phyloP scores from a whole-genome alignment of 805 yeast genomes.

The Candida khao-thaluensis region DNA sequence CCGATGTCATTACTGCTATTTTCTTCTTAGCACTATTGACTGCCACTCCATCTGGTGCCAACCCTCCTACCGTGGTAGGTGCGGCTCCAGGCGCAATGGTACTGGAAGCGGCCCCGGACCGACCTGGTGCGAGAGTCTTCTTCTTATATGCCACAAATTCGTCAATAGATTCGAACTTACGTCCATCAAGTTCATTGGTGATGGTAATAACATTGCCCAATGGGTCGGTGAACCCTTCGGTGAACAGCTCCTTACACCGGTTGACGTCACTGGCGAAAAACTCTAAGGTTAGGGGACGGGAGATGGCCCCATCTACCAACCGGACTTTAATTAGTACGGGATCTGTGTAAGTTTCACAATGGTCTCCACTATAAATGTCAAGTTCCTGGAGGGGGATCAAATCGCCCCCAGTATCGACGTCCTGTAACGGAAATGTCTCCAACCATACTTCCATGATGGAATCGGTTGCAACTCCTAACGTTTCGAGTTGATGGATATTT shows the following conservation, averaged over 20 bases:
- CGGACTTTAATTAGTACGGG: conserved; percentile 38
- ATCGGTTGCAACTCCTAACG: conserved; percentile 59
- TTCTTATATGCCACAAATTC: conserved; percentile 12
- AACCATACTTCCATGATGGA: conserved; percentile 73
- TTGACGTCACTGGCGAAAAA: conserved; percentile 34
- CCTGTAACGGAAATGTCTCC: conserved; percentile 59
- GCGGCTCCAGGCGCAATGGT: too few species aligned
- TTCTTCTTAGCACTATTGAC: conserved; percentile 21
- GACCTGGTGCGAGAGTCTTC: background rate
- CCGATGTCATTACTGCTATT: conserved; percentile 77
- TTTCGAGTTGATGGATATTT: conserved; percentile 9
- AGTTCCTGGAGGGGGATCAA: conserved; percentile 43
- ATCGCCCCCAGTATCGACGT: conserved; percentile 31
- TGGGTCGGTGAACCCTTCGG: conserved; percentile 28
- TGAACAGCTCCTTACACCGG: conserved; percentile 21
- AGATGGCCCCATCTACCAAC: conserved; percentile 18
- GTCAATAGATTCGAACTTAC: conserved; percentile 1
- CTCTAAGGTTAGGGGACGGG: conserved; percentile 19
- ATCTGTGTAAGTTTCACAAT: conserved; percentile 24
- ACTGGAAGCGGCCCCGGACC: too few species aligned
- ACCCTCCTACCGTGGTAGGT: background rate
- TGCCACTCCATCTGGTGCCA: background rate
- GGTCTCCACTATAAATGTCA: conserved; percentile 38
- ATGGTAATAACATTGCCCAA: conserved; percentile 33
- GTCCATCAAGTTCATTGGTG: conserved; percentile 19